Percentiles rank a stretch among this genome's conserved stretches.
phyloP scores from a whole-genome alignment of 139 green algal genomes.

The Chlamydomonas sphaeroides region DNA sequence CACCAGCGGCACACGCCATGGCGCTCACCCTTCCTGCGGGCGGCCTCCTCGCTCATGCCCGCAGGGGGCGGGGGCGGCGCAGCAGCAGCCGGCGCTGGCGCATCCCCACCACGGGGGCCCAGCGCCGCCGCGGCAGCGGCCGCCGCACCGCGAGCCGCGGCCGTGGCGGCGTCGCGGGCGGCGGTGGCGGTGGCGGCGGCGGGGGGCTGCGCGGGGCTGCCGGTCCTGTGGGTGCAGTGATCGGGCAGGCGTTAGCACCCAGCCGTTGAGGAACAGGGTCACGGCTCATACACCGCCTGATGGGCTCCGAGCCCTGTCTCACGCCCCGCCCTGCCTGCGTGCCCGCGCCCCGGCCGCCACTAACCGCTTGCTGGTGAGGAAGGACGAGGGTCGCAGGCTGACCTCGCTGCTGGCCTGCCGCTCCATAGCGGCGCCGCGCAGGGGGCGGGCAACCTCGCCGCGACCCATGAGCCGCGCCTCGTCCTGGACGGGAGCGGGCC shows the following conservation, averaged over 20 bases:
- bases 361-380: slow-evolving; percentile 15
- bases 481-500: not conserved
- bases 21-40: slow-evolving; percentile 16
- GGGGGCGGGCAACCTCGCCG: slow-evolving; percentile 28
- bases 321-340: too few relatives aligned
- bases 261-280: too few relatives aligned
- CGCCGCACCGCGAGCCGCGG: not conserved
- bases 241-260: too few relatives aligned
- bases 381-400: slow-evolving; percentile 27
- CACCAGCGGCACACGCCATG: too few relatives aligned
- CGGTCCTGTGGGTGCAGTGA: too few relatives aligned
- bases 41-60: slow-evolving; percentile 25
- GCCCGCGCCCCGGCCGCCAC: too few relatives aligned
- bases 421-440: slow-evolving; percentile 21
- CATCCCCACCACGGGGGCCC: too few relatives aligned
- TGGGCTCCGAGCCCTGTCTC: too few relatives aligned
- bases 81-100: not conserved
- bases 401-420: slow-evolving; percentile 20
- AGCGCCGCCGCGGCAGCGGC: not conserved
- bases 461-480: slow-evolving; percentile 35
- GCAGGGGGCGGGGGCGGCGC: not conserved
- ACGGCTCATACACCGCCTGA: too few relatives aligned
- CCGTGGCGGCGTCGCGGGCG: not conserved
- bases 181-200: not conserved
- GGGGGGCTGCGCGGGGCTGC: slow-evolving; percentile 26